A percentile compares a stretch with the other conserved stretches of the same genome.
Conservation (phyloP, 2,329 filamentous ascomycete species). For the Lachnellula subtilissima region DNA sequence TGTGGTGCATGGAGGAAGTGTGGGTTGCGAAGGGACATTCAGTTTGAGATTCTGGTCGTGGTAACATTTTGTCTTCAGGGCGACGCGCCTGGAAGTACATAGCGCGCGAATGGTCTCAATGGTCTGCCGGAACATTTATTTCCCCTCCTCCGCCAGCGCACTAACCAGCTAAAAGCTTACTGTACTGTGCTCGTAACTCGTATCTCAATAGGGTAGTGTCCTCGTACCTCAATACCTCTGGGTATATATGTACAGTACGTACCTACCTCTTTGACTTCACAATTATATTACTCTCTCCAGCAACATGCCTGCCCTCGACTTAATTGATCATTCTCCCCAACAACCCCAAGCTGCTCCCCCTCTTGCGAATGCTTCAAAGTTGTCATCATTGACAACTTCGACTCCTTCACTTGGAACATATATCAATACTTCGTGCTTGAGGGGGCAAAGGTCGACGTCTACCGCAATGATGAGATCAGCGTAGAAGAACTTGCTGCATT, state of each 20-base stretch:
- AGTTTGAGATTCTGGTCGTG: neutral
- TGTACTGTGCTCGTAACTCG: too few relatives aligned
- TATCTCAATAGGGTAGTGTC: too few relatives aligned
- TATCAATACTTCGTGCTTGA: constrained; percentile 98
- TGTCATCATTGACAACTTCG: constrained; percentile 96
- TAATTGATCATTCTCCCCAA: constrained; percentile 81
- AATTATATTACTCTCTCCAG: neutral
- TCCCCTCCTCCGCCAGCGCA: too few relatives aligned
- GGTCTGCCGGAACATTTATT: neutral
- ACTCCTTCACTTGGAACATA: constrained; percentile 99
- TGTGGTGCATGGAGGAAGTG: constrained; percentile 26
- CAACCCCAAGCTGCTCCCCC: constrained; percentile 71
- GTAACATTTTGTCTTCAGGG: constrained; percentile 17
- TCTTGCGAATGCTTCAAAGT: constrained; percentile 79
- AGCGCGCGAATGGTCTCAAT: constrained; percentile 1
- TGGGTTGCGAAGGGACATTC: neutral
- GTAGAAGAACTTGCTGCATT: constrained; percentile 77
- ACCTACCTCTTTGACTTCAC: neutral
- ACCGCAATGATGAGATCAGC: constrained; percentile 86
- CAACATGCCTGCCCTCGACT: constrained; percentile 40
- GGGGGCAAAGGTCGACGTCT: constrained; percentile 83
- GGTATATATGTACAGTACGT: too few relatives aligned
- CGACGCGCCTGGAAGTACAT: neutral
- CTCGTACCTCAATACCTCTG: too few relatives aligned
- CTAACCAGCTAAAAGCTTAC: too few relatives aligned